These are phyloP conservation scores for Fusarium burgessii DNA, from an alignment of 2,329 filamentous ascomycete genomes.

Conservation along the genomic window DNA sequence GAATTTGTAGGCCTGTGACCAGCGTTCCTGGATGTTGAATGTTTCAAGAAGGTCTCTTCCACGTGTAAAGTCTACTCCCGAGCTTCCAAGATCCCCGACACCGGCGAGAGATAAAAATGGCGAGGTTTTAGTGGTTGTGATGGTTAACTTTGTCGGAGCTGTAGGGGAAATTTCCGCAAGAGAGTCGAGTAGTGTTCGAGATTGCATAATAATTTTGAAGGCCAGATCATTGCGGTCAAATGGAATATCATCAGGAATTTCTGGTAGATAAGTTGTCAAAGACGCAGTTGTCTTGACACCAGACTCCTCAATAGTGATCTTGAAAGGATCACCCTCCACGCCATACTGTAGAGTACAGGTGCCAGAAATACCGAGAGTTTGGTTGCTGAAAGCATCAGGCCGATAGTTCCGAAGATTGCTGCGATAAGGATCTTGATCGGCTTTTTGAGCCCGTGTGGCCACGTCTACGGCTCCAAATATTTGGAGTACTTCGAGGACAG, in stretches of 20 bases:
- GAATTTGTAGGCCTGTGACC: constrained; percentile 85
- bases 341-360: constrained; percentile 87
- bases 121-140: constrained; percentile 72
- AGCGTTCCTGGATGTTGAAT: constrained; percentile 71
- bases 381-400: constrained; percentile 83
- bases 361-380: constrained; percentile 84
- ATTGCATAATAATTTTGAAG: constrained; percentile 96
- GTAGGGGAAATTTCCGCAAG: constrained; percentile 77
- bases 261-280: constrained; percentile 86
- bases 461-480: constrained; percentile 91
- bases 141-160: constrained; percentile 77
- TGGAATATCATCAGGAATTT: constrained; percentile 83
- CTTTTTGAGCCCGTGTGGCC: constrained; percentile 66
- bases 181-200: constrained; percentile 77
- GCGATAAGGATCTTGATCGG: constrained; percentile 70
- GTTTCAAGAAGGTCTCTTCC: constrained; percentile 79
- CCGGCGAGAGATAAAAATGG: constrained; percentile 82
- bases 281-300: constrained; percentile 91
- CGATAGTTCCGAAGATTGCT: constrained; percentile 72
- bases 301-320: constrained; percentile 86
- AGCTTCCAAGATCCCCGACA: constrained; percentile 67
- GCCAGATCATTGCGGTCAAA: constrained; percentile 83
- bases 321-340: constrained; percentile 80
- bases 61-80: constrained; percentile 74
- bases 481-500: constrained; percentile 92